phyloP scores from a whole-genome alignment of 2,329 filamentous ascomycete species.

The Bipolaris sorokiniana region DNA sequence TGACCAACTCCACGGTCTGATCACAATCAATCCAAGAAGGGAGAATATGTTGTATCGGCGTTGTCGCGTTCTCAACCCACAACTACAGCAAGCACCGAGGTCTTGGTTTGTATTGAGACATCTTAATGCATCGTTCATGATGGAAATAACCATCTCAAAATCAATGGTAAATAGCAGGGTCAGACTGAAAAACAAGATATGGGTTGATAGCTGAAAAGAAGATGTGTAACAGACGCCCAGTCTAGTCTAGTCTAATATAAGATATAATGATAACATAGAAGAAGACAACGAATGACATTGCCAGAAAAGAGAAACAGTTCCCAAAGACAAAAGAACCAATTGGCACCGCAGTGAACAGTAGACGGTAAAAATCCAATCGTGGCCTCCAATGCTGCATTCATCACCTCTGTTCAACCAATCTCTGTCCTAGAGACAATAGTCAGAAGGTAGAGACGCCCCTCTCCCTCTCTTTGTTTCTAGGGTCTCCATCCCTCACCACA shows the following conservation, averaged over 20 bases:
- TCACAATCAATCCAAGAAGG: constrained; percentile 42
- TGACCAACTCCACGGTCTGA: constrained; percentile 48
- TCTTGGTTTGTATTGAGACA: constrained; percentile 52
- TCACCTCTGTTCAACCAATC: no score
- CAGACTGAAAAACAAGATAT: neutral
- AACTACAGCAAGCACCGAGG: constrained; percentile 42
- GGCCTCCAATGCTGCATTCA: no score
- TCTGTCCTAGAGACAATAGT: no score
- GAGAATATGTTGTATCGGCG: constrained; percentile 42
- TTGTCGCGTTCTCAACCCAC: constrained; percentile 43
- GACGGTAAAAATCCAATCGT: no score
- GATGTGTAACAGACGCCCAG: neutral
- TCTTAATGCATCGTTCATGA: neutral
- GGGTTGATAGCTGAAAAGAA: neutral
- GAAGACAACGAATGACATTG: neutral
- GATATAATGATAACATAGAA: neutral
- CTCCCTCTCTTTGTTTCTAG: neutral
- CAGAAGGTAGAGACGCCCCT: neutral
- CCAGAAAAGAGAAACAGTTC: neutral
- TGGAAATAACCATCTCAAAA: neutral
- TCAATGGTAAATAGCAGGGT: constrained; percentile 43
- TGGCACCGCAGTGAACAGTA: no score
- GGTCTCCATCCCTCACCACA: constrained; percentile 6
- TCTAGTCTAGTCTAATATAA: neutral
- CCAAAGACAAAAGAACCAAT: neutral